Evolutionary conservation across 2,329 filamentous ascomycete species (phyloP).

Genomic region (Calonectria pteridis): DNA sequence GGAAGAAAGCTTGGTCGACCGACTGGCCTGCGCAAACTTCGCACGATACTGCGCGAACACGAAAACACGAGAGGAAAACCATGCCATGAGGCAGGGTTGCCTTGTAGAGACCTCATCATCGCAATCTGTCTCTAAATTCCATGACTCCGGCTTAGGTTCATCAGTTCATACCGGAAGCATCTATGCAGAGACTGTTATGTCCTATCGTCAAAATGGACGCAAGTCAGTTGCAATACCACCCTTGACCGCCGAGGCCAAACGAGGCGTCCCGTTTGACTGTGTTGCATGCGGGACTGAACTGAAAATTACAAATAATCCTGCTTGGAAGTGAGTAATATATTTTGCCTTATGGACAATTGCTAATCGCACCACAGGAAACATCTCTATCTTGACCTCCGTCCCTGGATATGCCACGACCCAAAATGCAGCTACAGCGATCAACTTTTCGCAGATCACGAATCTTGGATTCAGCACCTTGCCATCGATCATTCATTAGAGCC

Average conservation of each 20-base stretch:
- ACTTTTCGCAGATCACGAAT: not conserved
- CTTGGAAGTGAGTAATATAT: not conserved
- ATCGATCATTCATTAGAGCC: not conserved
- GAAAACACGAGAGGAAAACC: not conserved
- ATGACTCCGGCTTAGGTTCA: not conserved
- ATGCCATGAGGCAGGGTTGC: not conserved
- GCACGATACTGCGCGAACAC: not conserved
- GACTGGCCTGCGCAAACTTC: not conserved
- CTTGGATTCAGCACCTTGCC: not conserved
- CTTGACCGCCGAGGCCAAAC: not conserved
- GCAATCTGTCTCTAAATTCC: not conserved
- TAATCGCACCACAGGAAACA: not conserved
- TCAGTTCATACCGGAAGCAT: not conserved
- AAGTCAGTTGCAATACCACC: not conserved
- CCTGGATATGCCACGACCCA: not conserved
- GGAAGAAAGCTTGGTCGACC: not conserved
- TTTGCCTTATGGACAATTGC: not conserved
- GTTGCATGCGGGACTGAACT: not conserved
- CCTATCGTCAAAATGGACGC: not conserved
- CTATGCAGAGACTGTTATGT: not conserved
- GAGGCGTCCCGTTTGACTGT: not conserved
- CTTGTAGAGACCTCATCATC: not conserved
- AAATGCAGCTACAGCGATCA: not conserved
- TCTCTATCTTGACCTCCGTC: not conserved
- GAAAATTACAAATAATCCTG: not conserved